These are phyloP conservation scores for Globisporangium heterothallicum DNA, from an alignment of 352 stramenopile species.

Conservation along the genomic window DNA sequence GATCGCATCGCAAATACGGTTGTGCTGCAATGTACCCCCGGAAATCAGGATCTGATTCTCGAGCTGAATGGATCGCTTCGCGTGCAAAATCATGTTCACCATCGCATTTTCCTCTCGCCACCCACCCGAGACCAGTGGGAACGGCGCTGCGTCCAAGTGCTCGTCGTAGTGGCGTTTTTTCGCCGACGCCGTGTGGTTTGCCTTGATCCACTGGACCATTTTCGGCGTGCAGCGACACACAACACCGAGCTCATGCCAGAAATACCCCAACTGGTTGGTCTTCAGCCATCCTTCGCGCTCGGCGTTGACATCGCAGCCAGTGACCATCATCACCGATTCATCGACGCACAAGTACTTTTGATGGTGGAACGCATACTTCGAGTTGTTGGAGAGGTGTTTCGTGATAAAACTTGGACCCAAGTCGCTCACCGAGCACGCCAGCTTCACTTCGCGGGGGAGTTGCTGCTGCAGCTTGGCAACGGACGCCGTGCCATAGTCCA, in stretches of 20 bases:
- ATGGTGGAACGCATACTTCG: conserved; percentile 78
- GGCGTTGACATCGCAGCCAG: conserved; percentile 68
- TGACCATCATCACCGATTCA: conserved; percentile 60
- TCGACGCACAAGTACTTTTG: conserved; percentile 79
- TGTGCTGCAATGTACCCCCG: conserved; percentile 62
- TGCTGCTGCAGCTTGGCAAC: conserved; percentile 37
- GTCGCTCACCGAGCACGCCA: conserved; percentile 64
- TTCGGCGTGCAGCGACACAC: conserved; percentile 34
- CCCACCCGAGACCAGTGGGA: conserved; percentile 64
- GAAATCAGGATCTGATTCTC: conserved; percentile 84
- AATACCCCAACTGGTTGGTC: conserved; percentile 61
- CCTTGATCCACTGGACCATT: conserved; percentile 57
- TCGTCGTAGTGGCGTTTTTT: conserved; percentile 52
- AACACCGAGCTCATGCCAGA: conserved; percentile 73
- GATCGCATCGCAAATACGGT: conserved; percentile 63
- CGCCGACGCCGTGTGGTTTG: conserved; percentile 37
- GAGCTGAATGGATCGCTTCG: conserved; percentile 55
- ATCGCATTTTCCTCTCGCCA: conserved; percentile 79
- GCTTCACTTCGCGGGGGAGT: conserved; percentile 39
- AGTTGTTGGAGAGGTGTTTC: conserved; percentile 65
- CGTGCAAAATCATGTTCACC: conserved; percentile 75
- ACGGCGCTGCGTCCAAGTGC: conserved; percentile 49
- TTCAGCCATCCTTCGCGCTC: conserved; percentile 66
- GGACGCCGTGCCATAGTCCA: conserved; percentile 67
- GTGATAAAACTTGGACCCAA: conserved; percentile 42